Percentiles rank a stretch among this genome's conserved stretches.
These are phyloP conservation scores for Penicillium sp. DNA, from an alignment of 2,329 filamentous ascomycete genomes.

Conservation along the genomic window DNA sequence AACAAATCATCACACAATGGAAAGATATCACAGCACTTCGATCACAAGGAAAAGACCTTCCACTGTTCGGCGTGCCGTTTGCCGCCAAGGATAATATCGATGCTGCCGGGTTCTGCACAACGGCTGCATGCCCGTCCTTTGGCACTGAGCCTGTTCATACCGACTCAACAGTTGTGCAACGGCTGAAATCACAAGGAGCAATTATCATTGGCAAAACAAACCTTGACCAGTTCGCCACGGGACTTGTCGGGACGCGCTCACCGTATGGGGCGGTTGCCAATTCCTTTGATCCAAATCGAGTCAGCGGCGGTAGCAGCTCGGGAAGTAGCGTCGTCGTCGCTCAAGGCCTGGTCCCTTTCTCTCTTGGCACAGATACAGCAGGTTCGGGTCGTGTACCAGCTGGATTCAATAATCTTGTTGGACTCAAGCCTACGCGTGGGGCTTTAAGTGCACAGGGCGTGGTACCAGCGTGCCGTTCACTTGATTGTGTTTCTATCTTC, in stretches of 20 bases:
- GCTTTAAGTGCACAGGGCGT: conserved; percentile 25
- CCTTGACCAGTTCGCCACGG: conserved; percentile 64
- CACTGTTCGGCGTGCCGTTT: conserved; percentile 40
- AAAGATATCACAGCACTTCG: neutral
- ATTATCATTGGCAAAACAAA: conserved; percentile 60
- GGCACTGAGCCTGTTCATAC: conserved; percentile 49
- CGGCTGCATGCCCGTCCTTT: conserved; percentile 51
- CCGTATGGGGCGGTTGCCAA: conserved; percentile 2
- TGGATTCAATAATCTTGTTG: conserved; percentile 28
- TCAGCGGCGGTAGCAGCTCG: conserved; percentile 59
- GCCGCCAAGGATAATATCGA: conserved; percentile 53
- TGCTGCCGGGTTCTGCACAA: conserved; percentile 47
- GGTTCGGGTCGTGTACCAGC: conserved; percentile 28
- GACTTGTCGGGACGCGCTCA: conserved; percentile 47
- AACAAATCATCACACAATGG: conserved; percentile 2
- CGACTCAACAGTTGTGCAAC: conserved; percentile 41
- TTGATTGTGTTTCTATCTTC: conserved; percentile 60
- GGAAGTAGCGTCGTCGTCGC: conserved; percentile 58
- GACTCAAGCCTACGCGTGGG: conserved; percentile 27
- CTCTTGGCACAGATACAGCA: conserved; percentile 46
- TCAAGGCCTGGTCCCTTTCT: conserved; percentile 55
- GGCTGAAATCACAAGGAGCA: conserved; percentile 53
- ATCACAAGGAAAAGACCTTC: neutral
- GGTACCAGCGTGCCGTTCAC: conserved; percentile 52
- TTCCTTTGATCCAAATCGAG: conserved; percentile 46